Percentiles rank a stretch among this genome's conserved stretches.
Evolutionary conservation across 768 basidiomycete species (phyloP).

Genomic region (Holtermanniella nyarrowii): DNA sequence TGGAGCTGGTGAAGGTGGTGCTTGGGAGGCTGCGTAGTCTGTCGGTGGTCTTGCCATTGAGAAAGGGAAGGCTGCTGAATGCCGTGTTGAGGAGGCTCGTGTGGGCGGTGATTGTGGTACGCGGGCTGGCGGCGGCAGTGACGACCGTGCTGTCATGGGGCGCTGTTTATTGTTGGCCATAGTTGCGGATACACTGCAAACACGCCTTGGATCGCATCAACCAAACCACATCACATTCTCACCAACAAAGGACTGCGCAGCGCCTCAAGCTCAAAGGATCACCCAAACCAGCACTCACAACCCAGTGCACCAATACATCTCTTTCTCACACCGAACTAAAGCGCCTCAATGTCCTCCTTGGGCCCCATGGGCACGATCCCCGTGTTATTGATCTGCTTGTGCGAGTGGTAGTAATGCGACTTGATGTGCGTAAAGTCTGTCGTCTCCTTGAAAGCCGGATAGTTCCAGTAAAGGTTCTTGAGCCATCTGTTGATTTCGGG

Average conservation of each 20-base stretch:
- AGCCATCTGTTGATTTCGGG: conserved; percentile 72
- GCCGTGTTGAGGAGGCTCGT: conserved; percentile 11
- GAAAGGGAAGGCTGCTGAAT: conserved; percentile 16
- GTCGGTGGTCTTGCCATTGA: conserved; percentile 26
- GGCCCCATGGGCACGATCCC: conserved; percentile 70
- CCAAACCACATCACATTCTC: too few relatives aligned
- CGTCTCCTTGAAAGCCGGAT: conserved; percentile 71
- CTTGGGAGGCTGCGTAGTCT: conserved; percentile 5
- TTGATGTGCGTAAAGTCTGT: conserved; percentile 58
- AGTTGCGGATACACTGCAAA: too few relatives aligned
- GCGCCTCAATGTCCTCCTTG: conserved; percentile 55
- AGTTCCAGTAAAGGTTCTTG: conserved; percentile 83
- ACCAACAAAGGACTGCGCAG: too few relatives aligned
- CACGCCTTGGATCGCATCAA: too few relatives aligned
- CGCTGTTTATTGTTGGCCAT: too few relatives aligned
- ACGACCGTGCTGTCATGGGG: background rate
- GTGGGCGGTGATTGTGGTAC: background rate
- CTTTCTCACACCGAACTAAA: conserved; percentile 22
- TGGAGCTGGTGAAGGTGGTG: background rate
- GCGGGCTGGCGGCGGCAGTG: background rate
- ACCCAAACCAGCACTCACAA: too few relatives aligned
- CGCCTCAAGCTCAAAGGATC: too few relatives aligned
- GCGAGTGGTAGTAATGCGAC: conserved; percentile 40
- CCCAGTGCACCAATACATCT: too few relatives aligned
- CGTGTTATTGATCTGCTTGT: conserved; percentile 61